A percentile compares a stretch with the other conserved stretches of the same genome.
Conservation (phyloP, 371 early-diverging fungal species). For the Mortierella sp. region DNA sequence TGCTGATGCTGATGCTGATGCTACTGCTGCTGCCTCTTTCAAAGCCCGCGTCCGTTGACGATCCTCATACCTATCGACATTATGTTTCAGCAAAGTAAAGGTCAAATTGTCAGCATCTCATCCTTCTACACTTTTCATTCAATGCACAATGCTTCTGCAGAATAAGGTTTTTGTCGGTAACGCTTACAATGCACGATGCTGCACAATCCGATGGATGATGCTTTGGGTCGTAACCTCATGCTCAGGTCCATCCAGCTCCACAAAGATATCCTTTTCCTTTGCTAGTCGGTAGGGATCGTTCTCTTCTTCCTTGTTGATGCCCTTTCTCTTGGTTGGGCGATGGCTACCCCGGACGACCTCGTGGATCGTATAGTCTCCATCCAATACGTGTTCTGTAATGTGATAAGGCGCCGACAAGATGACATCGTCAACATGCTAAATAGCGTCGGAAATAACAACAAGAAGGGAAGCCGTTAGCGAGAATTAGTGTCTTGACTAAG, state of each 20-base stretch:
- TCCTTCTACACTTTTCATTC: not conserved
- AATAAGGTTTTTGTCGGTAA: not conserved
- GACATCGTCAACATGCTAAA: slow-evolving; percentile 89
- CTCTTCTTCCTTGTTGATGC: slow-evolving; percentile 62
- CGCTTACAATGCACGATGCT: slow-evolving; percentile 76
- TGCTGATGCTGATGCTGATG: not conserved
- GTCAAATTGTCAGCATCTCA: not conserved
- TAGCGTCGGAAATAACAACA: not conserved
- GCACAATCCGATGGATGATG: slow-evolving; percentile 90
- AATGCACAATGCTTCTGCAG: not conserved
- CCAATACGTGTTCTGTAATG: slow-evolving; percentile 87
- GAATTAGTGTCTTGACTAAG: not conserved
- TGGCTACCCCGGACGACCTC: slow-evolving; percentile 85
- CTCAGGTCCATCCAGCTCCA: slow-evolving; percentile 79
- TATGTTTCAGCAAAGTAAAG: not conserved
- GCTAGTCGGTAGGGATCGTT: slow-evolving; percentile 86
- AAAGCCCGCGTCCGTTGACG: slow-evolving; percentile 80
- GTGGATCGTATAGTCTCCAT: slow-evolving; percentile 84
- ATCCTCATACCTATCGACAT: slow-evolving; percentile 60
- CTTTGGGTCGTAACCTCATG: slow-evolving; percentile 84
- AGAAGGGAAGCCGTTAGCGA: not conserved
- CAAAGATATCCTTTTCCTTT: slow-evolving; percentile 79
- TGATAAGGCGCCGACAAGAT: slow-evolving; percentile 90
- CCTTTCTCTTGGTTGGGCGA: slow-evolving; percentile 67
- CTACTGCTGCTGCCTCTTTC: slow-evolving; percentile 58